Percentiles rank a stretch among this genome's conserved stretches.
Conservation (phyloP, 108 stramenopile species). For the Nannochloropsis oceanica region DNA sequence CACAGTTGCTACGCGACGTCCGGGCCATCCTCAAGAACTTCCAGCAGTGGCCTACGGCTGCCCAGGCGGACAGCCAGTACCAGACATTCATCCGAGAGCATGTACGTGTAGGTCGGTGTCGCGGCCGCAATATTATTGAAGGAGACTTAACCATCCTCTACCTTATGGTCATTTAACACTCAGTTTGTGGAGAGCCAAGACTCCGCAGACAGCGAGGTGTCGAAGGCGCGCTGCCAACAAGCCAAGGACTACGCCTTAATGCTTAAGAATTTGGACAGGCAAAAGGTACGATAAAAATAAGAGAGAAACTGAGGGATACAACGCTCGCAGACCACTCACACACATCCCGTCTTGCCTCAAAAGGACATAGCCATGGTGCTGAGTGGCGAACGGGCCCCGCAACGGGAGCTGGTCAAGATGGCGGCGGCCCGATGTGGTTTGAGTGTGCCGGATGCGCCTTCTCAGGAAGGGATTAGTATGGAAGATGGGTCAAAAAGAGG, state of each 20-base stretch:
- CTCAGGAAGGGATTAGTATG: neutral
- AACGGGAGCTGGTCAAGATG: neutral
- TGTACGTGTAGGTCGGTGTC: neutral
- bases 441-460: neutral
- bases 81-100: neutral
- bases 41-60: neutral
- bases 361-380: neutral
- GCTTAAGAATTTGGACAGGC: neutral
- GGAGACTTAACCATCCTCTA: neutral
- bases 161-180: neutral
- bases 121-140: neutral
- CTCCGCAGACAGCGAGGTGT: neutral
- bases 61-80: neutral
- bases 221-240: neutral
- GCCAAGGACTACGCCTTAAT: neutral
- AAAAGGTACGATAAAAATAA: neutral
- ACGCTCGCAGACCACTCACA: no score
- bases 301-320: neutral
- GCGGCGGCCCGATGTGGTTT: neutral
- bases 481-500: neutral
- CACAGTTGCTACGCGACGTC: neutral
- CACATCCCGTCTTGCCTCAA: neutral
- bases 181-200: neutral
- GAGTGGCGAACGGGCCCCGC: neutral
- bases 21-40: neutral